A percentile compares a stretch with the other conserved stretches of the same genome.
Evolutionary conservation across 768 basidiomycete species (phyloP).

Genomic region (Aureoboletus auriporus): DNA sequence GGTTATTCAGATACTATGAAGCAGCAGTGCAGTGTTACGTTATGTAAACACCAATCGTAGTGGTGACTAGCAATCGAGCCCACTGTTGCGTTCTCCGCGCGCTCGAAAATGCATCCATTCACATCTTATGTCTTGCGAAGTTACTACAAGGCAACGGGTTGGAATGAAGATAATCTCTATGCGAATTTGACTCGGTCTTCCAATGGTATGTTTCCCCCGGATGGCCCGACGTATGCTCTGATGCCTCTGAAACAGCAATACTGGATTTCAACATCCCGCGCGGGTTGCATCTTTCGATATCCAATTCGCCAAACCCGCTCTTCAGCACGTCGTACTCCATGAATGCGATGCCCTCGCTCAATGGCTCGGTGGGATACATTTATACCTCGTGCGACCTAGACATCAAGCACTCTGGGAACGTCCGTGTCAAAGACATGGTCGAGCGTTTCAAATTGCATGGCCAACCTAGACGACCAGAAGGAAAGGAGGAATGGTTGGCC

Average conservation of each 20-base stretch:
- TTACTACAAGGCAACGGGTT: slow-evolving; percentile 91
- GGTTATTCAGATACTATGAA: slow-evolving; percentile 23
- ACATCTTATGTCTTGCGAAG: slow-evolving; percentile 83
- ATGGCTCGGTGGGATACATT: slow-evolving; percentile 90
- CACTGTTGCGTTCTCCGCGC: neutral
- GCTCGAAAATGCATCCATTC: slow-evolving; percentile 69
- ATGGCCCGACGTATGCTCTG: slow-evolving; percentile 3
- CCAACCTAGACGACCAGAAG: slow-evolving; percentile 75
- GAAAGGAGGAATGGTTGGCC: slow-evolving; percentile 75
- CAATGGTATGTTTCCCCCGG: slow-evolving; percentile 51
- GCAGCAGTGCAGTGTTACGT: neutral
- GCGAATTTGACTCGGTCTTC: slow-evolving; percentile 88
- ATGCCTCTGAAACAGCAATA: slow-evolving; percentile 51
- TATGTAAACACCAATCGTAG: slow-evolving; percentile 10
- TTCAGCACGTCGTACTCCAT: slow-evolving; percentile 92
- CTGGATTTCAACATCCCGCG: slow-evolving; percentile 88
- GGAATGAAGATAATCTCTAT: slow-evolving; percentile 96
- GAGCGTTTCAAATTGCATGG: slow-evolving; percentile 85
- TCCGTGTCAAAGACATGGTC: slow-evolving; percentile 83
- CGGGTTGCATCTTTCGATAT: slow-evolving; percentile 75
- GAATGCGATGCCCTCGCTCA: slow-evolving; percentile 88
- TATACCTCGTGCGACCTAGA: slow-evolving; percentile 85
- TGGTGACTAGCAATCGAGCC: neutral
- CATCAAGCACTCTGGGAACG: slow-evolving; percentile 62
- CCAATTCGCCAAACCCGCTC: slow-evolving; percentile 82